Evolutionary conservation across 2,329 filamentous ascomycete genomes (phyloP).

Genomic region (Penicillium occitanis): DNA sequence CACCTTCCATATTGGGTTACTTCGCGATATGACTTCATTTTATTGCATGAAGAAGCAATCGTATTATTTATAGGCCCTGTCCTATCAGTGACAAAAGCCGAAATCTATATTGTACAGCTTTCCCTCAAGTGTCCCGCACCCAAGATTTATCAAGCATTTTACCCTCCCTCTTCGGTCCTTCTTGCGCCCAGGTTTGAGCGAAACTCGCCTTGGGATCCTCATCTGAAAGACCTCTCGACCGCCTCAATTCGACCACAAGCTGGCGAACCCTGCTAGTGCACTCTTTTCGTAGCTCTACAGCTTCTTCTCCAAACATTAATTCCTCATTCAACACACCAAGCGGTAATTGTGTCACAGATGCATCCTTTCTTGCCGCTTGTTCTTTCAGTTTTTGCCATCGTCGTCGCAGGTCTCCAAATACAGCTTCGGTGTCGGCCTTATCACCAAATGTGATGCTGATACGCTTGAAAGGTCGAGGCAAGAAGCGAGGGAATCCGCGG

Average conservation of each 20-base stretch:
- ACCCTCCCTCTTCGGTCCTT: constrained; percentile 55
- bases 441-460: constrained; percentile 78
- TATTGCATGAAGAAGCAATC: not conserved
- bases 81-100: not conserved
- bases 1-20: constrained; percentile 10
- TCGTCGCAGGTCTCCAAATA: constrained; percentile 74
- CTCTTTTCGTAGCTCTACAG: constrained; percentile 72
- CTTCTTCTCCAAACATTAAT: constrained; percentile 70
- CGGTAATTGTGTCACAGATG: constrained; percentile 36
- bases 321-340: constrained; percentile 63
- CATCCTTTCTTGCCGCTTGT: constrained; percentile 49
- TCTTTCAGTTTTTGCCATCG: constrained; percentile 70
- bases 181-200: constrained; percentile 75
- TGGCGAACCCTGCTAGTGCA: constrained; percentile 75
- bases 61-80: not conserved
- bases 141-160: constrained; percentile 62
- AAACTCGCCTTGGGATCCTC: constrained; percentile 74
- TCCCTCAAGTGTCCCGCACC: constrained; percentile 55
- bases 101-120: constrained; percentile 13
- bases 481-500: constrained; percentile 72
- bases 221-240: constrained; percentile 70
- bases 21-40: not conserved
- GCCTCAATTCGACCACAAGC: constrained; percentile 76
- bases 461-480: constrained; percentile 71
- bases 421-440: constrained; percentile 67